These are phyloP conservation scores for Sporothrix sp. DNA, from an alignment of 2,329 filamentous ascomycete species.

Conservation along the genomic window DNA sequence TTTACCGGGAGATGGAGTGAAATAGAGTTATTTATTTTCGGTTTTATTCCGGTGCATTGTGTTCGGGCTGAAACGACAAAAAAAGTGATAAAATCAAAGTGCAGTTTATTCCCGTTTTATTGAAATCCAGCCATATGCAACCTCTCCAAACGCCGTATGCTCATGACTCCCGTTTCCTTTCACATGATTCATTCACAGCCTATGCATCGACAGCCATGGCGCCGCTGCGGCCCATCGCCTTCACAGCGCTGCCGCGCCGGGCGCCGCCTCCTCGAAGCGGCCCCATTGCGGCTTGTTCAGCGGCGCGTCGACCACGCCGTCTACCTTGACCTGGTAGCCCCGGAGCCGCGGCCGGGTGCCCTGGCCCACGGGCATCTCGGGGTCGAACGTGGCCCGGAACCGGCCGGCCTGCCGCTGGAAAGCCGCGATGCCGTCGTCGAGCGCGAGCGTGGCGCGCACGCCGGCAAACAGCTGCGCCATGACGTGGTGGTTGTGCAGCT, in stretches of 20 bases:
- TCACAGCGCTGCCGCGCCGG: background rate
- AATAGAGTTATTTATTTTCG: no score
- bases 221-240: background rate
- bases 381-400: slow-evolving; percentile 52
- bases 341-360: slow-evolving; percentile 70
- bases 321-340: slow-evolving; percentile 72
- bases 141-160: no score
- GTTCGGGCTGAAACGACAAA: no score
- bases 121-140: no score
- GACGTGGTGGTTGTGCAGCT: slow-evolving; percentile 79
- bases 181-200: background rate
- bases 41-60: background rate
- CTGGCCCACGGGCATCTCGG: slow-evolving; percentile 60
- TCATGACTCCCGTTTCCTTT: background rate
- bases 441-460: slow-evolving; percentile 55
- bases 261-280: slow-evolving; percentile 28
- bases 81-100: no score
- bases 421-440: slow-evolving; percentile 35
- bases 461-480: slow-evolving; percentile 63
- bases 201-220: background rate
- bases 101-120: no score
- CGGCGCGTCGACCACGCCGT: slow-evolving; percentile 44
- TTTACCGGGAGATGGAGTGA: no score
- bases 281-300: slow-evolving; percentile 62
- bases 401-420: slow-evolving; percentile 46